Percentiles rank a stretch among this genome's conserved stretches.
These are phyloP conservation scores for Ramichloridium luteum DNA, from an alignment of 2,329 filamentous ascomycete genomes.

Conservation along the genomic window DNA sequence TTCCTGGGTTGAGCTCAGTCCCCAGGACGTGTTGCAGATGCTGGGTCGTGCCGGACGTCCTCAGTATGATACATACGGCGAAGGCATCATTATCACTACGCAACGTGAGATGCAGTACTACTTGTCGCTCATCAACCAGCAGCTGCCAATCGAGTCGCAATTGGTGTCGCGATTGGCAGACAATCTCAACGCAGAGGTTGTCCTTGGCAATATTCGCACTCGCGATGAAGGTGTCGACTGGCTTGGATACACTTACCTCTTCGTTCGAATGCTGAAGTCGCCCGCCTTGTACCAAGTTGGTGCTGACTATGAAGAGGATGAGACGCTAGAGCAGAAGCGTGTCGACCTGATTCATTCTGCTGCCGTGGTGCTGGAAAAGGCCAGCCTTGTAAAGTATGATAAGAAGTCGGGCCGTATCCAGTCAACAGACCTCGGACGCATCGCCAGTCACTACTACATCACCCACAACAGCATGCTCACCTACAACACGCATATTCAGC, in stretches of 20 bases:
- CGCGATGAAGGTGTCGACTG: slow-evolving; percentile 97
- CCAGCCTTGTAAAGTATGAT: slow-evolving; percentile 86
- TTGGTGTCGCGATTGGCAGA: slow-evolving; percentile 86
- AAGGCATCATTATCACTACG: slow-evolving; percentile 96
- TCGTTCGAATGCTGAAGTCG: slow-evolving; percentile 92
- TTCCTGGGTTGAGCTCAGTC: slow-evolving; percentile 94
- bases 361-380: slow-evolving; percentile 72
- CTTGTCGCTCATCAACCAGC: slow-evolving; percentile 88
- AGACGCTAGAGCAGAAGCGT: slow-evolving; percentile 83
- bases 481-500: slow-evolving; percentile 91
- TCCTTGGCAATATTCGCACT: slow-evolving; percentile 80
- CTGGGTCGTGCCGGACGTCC: slow-evolving; percentile 91
- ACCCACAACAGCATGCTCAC: slow-evolving; percentile 92
- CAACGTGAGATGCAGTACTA: slow-evolving; percentile 96
- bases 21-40: slow-evolving; percentile 97
- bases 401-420: slow-evolving; percentile 82
- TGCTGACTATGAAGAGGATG: slow-evolving; percentile 87
- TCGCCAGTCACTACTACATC: slow-evolving; percentile 98
- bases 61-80: slow-evolving; percentile 94
- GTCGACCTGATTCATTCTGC: slow-evolving; percentile 97
- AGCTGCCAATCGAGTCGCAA: slow-evolving; percentile 94
- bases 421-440: slow-evolving; percentile 84
- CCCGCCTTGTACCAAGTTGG: slow-evolving; percentile 93
- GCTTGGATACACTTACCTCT: slow-evolving; percentile 96
- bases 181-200: slow-evolving; percentile 91